A percentile compares a stretch with the other conserved stretches of the same genome.
phyloP scores from a whole-genome alignment of 1,284 basidiomycete genomes.

The Quambalaria eucalypti region DNA sequence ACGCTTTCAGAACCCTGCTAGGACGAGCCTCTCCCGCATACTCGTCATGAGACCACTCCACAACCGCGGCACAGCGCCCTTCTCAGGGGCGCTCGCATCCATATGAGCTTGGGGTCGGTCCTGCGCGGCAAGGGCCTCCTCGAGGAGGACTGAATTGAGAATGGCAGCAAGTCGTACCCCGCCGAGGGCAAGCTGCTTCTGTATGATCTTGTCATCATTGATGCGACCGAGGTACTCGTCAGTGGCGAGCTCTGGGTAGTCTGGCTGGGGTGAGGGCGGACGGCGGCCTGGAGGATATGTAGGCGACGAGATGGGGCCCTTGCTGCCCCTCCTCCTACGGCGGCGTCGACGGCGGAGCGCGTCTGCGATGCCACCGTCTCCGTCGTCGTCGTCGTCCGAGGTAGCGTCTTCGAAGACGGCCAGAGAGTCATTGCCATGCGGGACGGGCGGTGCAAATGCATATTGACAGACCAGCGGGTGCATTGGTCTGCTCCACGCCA shows the following conservation, averaged over 20 bases:
- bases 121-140: constrained; percentile 2
- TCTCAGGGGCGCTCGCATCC: too few relatives aligned
- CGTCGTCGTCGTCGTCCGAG: not conserved
- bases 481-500: constrained; percentile 42
- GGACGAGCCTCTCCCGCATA: not conserved
- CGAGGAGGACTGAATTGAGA: constrained; percentile 56
- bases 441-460: constrained; percentile 61
- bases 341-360: not conserved
- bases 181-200: constrained; percentile 69
- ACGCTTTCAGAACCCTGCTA: not conserved
- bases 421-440: constrained; percentile 10
- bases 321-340: not conserved
- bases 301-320: constrained; percentile 1
- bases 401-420: not conserved
- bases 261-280: constrained; percentile 13
- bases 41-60: not conserved
- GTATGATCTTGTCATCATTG: constrained; percentile 58
- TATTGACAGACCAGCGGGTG: constrained; percentile 35
- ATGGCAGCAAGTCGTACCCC: constrained; percentile 72
- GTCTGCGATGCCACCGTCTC: not conserved
- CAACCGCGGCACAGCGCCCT: not conserved
- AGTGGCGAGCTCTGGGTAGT: constrained; percentile 70
- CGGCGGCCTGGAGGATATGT: too few relatives aligned
- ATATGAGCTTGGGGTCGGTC: too few relatives aligned
- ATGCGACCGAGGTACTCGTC: constrained; percentile 63